Conservation (phyloP, 202 grass and related monocot species). For the Elaeis oleifera region DNA sequence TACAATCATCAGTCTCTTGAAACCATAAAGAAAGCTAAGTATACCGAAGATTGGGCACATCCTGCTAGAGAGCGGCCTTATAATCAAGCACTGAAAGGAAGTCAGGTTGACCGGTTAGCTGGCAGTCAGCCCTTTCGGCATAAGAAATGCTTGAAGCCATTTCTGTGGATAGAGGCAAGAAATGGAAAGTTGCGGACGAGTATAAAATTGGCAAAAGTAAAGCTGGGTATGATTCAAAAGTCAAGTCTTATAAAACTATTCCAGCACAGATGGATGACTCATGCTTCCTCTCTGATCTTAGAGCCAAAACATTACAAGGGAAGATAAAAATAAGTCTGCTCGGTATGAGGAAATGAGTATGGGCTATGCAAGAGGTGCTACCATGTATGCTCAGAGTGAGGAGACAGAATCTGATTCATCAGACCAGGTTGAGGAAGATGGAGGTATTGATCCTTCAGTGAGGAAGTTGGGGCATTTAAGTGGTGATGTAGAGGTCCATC, state of each 20-base stretch:
- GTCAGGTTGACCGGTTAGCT: constrained; percentile 29
- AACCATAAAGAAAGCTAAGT: not conserved
- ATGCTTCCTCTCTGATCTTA: constrained; percentile 28
- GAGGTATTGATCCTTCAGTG: constrained; percentile 27
- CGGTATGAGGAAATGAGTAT: constrained; percentile 31
- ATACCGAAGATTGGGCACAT: not conserved
- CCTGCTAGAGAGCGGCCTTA: not conserved
- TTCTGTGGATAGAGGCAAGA: constrained; percentile 5
- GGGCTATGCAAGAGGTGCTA: constrained; percentile 39
- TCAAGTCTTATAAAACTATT: constrained; percentile 42
- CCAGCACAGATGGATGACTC: constrained; percentile 37
- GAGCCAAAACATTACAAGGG: constrained; percentile 32
- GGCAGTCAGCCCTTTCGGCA: not conserved
- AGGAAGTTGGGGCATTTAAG: constrained; percentile 22
- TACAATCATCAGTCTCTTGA: not conserved
- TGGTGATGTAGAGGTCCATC: not conserved
- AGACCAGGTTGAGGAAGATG: constrained; percentile 40
- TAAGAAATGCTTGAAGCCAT: not conserved
- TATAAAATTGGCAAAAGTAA: constrained; percentile 35
- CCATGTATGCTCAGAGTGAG: constrained; percentile 49
- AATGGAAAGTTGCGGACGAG: constrained; percentile 23
- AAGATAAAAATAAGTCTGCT: constrained; percentile 35
- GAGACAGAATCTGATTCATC: constrained; percentile 93
- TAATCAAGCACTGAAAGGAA: constrained; percentile 24
- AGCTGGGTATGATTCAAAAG: constrained; percentile 31